phyloP scores from a whole-genome alignment of 116 monocot species.

The Iris pallida region DNA sequence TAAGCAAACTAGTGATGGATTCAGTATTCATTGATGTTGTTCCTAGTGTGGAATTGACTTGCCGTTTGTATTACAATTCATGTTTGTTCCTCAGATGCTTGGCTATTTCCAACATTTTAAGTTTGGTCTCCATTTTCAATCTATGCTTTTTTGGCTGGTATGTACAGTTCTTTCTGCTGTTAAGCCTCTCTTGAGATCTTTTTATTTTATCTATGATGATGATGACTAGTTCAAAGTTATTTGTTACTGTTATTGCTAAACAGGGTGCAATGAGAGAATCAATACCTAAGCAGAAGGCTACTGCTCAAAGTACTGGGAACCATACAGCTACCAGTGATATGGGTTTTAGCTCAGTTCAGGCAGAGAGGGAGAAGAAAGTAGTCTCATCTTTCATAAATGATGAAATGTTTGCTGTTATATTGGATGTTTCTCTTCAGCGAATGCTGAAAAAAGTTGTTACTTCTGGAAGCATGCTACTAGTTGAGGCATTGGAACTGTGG shows the following conservation, averaged over 20 bases:
- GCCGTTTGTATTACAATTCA: background rate
- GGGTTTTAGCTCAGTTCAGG: constrained; percentile 17
- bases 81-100: constrained; percentile 72
- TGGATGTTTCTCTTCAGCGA: constrained; percentile 78
- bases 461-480: constrained; percentile 14
- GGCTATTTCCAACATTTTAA: constrained; percentile 88
- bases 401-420: constrained; percentile 64
- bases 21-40: too few relatives aligned
- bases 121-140: constrained; percentile 79
- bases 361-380: constrained; percentile 53
- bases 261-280: constrained; percentile 69
- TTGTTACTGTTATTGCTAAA: background rate
- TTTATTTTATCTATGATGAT: background rate
- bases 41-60: background rate
- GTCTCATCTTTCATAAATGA: constrained; percentile 45
- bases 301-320: constrained; percentile 28
- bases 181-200: background rate
- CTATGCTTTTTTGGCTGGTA: constrained; percentile 96
- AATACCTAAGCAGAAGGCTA: constrained; percentile 41
- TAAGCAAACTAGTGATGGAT: too few relatives aligned
- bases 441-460: constrained; percentile 70
- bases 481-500: constrained; percentile 70
- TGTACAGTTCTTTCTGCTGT: constrained; percentile 2
- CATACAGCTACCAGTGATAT: constrained; percentile 19
- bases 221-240: background rate